These are phyloP conservation scores for Gossypium lobatum DNA, from an alignment of 441 rosid genomes.

Conservation along the genomic window DNA sequence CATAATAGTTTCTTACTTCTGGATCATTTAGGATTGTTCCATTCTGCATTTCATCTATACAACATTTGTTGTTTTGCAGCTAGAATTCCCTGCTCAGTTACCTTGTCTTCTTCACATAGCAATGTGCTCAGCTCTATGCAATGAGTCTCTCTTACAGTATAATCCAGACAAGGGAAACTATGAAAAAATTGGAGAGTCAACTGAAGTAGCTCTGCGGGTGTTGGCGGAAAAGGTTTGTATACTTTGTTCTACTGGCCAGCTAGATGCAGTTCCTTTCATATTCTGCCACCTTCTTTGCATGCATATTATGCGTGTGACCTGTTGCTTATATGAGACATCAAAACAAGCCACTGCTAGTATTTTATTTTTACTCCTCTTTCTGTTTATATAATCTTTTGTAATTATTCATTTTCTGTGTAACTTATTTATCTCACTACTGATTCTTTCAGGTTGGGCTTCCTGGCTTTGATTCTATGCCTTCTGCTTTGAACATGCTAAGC, in stretches of 20 bases:
- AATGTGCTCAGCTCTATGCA: conserved; percentile 96
- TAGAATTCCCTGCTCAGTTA: conserved; percentile 85
- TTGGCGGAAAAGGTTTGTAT: conserved; percentile 85
- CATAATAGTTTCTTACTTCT: background rate
- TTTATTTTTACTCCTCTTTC: background rate
- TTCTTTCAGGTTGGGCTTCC: conserved; percentile 95
- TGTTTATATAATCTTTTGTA: background rate
- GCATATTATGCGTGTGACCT: background rate
- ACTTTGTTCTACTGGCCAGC: background rate
- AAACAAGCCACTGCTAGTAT: conserved; percentile 5
- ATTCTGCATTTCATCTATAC: conserved; percentile 16
- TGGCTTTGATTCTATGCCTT: conserved; percentile 98
- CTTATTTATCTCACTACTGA: conserved; percentile 24
- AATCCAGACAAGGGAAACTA: conserved; percentile 88
- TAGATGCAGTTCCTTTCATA: background rate
- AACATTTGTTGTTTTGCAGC: conserved; percentile 47
- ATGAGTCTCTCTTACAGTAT: conserved; percentile 90
- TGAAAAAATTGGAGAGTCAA: conserved; percentile 98
- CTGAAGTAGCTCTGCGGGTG: conserved; percentile 97
- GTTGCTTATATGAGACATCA: background rate
- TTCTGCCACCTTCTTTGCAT: background rate
- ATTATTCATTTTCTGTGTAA: conserved; percentile 15
- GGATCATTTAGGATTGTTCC: conserved; percentile 8
- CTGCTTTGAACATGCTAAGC: conserved; percentile 83
- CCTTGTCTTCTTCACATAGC: conserved; percentile 95